Percentiles rank a stretch among this genome's conserved stretches.
phyloP scores from a whole-genome alignment of 1,139 yeast genomes.

The Suhomyces ambrosiae region DNA sequence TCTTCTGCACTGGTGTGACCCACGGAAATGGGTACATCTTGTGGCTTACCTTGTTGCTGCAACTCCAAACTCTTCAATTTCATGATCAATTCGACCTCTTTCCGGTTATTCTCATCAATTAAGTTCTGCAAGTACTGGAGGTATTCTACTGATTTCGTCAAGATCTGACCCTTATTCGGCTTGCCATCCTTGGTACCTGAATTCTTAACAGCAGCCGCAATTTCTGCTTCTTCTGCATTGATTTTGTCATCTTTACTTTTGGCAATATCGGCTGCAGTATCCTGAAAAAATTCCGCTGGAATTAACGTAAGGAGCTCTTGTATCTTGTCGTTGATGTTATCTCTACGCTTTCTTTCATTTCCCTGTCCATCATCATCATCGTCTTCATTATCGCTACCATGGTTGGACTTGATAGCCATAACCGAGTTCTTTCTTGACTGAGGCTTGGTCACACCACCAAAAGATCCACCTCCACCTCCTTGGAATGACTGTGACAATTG shows the following conservation, averaged over 20 bases:
- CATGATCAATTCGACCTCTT: conserved; percentile 73
- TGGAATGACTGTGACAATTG: conserved; percentile 46
- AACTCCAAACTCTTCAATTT: conserved; percentile 58
- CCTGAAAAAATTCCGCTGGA: conserved; percentile 61
- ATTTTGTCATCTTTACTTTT: conserved; percentile 11
- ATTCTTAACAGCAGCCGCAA: conserved; percentile 42
- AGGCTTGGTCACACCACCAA: conserved; percentile 45
- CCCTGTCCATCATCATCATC: conserved; percentile 42
- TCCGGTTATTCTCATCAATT: conserved; percentile 76
- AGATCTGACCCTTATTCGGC: conserved; percentile 90
- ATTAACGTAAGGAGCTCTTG: conserved; percentile 74
- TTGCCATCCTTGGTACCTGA: conserved; percentile 83
- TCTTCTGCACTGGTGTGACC: conserved; percentile 79
- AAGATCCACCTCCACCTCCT: conserved; percentile 20
- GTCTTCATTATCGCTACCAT: conserved; percentile 34
- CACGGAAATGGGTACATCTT: conserved; percentile 44
- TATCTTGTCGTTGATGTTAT: conserved; percentile 85
- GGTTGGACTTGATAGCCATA: conserved; percentile 31
- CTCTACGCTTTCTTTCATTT: conserved; percentile 71
- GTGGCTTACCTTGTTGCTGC: conserved; percentile 26
- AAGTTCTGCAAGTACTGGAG: conserved; percentile 70
- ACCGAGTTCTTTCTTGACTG: conserved; percentile 43
- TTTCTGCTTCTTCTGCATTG: conserved; percentile 24
- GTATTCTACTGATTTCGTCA: conserved; percentile 83
- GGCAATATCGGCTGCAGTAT: conserved; percentile 16